A percentile compares a stretch with the other conserved stretches of the same genome.
phyloP scores from a whole-genome alignment of 495 filamentous ascomycete species.

The Elasticomyces elasticus region DNA sequence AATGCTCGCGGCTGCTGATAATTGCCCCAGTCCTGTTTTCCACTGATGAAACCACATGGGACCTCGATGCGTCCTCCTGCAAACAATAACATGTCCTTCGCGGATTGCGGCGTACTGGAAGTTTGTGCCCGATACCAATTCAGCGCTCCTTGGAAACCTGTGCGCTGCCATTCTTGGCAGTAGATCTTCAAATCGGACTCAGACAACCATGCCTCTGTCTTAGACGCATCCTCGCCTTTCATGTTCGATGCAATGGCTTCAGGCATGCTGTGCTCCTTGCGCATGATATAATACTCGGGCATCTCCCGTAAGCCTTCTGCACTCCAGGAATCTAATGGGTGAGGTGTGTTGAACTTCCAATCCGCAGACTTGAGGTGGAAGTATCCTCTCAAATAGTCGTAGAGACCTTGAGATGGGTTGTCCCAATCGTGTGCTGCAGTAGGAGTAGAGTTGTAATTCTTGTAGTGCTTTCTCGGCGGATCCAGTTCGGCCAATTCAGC shows the following conservation, averaged over 20 bases:
- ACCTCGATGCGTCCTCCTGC: conserved; percentile 54
- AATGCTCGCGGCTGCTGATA: conserved; percentile 56
- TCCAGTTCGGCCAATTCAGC: conserved; percentile 43
- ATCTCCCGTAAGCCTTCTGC: conserved; percentile 46
- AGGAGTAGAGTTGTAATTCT: conserved; percentile 55
- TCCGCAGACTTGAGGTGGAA: conserved; percentile 58
- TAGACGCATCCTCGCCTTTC: conserved; percentile 36
- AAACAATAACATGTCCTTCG: conserved; percentile 47
- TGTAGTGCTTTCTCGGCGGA: conserved; percentile 55
- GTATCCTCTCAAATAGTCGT: conserved; percentile 53
- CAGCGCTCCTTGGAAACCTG: conserved; percentile 59
- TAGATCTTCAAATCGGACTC: conserved; percentile 51
- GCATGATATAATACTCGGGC: conserved; percentile 65
- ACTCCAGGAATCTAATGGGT: conserved; percentile 43
- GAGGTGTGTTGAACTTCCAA: conserved; percentile 46
- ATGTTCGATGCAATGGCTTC: conserved; percentile 45
- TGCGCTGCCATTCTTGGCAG: conserved; percentile 49
- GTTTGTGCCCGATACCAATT: conserved; percentile 61
- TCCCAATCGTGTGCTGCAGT: conserved; percentile 51
- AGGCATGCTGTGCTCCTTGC: conserved; percentile 46
- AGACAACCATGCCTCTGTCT: conserved; percentile 42
- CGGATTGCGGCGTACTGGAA: conserved; percentile 34
- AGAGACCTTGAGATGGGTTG: conserved; percentile 42
- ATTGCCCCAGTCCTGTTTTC: conserved; percentile 55
- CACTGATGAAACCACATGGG: conserved; percentile 49